A percentile compares a stretch with the other conserved stretches of the same genome.
Conservation (phyloP, 345 rosid species). For the Aethionema arabicum region DNA sequence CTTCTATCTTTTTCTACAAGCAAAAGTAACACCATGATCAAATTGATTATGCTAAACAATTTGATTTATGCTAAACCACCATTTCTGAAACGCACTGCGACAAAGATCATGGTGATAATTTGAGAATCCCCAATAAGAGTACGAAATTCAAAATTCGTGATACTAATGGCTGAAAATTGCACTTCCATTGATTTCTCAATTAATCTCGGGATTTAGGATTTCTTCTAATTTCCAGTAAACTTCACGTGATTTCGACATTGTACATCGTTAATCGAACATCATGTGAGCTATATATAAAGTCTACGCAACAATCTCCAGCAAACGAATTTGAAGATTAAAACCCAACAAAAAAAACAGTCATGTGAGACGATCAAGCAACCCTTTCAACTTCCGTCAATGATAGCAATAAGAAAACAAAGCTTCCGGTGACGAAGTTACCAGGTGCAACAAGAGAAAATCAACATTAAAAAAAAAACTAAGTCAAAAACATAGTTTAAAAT, state of each 20-base stretch:
- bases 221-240: not conserved
- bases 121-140: not conserved
- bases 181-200: not conserved
- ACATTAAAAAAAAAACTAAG: conserved; percentile 11
- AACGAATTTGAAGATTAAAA: not conserved
- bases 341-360: not conserved
- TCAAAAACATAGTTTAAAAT: conserved; percentile 20
- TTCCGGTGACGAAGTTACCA: conserved; percentile 6
- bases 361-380: not conserved
- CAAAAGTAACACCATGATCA: conserved; percentile 5
- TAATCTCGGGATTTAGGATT: not conserved
- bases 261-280: not conserved
- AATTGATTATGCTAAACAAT: not conserved
- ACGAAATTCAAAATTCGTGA: not conserved
- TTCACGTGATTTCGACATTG: not conserved
- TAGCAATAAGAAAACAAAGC: conserved; percentile 5
- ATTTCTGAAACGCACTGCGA: not conserved
- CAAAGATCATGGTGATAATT: not conserved
- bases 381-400: conserved; percentile 5
- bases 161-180: not conserved
- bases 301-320: conserved; percentile 12
- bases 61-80: not conserved
- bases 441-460: conserved; percentile 15
- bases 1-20: conserved; percentile 7
- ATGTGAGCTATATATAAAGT: not conserved